A percentile compares a stretch with the other conserved stretches of the same genome.
phyloP scores from a whole-genome alignment of 768 basidiomycete genomes.

The Amanita muscaria region DNA sequence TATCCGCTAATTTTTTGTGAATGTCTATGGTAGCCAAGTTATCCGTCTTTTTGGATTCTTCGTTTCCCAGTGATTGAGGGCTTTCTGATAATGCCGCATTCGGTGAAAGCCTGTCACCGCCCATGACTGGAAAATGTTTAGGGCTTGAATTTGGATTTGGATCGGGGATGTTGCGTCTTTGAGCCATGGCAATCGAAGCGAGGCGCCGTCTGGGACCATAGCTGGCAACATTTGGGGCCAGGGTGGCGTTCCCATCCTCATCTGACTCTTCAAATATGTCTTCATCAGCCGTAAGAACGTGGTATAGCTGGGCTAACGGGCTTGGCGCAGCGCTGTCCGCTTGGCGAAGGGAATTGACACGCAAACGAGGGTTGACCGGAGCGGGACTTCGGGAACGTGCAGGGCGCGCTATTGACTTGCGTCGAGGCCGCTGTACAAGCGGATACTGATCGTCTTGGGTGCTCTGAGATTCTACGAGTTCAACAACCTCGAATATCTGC shows the following conservation, averaged over 20 bases:
- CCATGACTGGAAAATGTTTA: neutral
- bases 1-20: constrained; percentile 10
- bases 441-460: constrained; percentile 6
- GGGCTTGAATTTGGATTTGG: constrained; percentile 8
- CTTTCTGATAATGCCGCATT: constrained; percentile 13
- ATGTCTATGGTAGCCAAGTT: too few species aligned
- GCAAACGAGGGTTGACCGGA: neutral
- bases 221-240: constrained; percentile 24
- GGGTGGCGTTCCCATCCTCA: constrained; percentile 10
- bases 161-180: constrained; percentile 12
- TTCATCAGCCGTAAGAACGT: constrained; percentile 53
- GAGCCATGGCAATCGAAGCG: constrained; percentile 25
- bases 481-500: constrained; percentile 76
- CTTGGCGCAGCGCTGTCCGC: constrained; percentile 29
- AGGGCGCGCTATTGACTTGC: constrained; percentile 17
- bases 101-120: constrained; percentile 1
- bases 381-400: constrained; percentile 1
- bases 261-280: constrained; percentile 25
- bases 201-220: constrained; percentile 37
- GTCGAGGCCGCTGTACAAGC: constrained; percentile 9
- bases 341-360: constrained; percentile 2
- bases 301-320: constrained; percentile 70
- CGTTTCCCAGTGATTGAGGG: constrained; percentile 8
- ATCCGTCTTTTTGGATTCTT: constrained; percentile 9
- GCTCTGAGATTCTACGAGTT: constrained; percentile 16